phyloP scores from a whole-genome alignment of 2,329 filamentous ascomycete species.

The Diaporthe destruens region DNA sequence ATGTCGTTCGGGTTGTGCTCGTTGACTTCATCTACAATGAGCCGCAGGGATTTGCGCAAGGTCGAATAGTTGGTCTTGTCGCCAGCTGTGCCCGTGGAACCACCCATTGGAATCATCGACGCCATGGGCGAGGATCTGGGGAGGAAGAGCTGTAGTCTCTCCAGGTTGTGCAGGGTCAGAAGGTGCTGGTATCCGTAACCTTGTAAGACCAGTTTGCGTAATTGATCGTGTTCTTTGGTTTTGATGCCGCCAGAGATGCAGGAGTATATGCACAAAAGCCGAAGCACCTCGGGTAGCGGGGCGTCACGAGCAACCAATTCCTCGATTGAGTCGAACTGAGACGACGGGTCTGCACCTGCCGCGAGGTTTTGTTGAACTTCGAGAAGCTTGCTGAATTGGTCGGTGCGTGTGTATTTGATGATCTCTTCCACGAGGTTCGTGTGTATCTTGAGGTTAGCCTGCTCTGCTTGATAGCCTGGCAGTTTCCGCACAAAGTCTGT shows the following conservation, averaged over 20 bases:
- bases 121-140: constrained; percentile 81
- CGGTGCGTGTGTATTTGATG: constrained; percentile 90
- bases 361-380: constrained; percentile 97
- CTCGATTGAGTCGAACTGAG: constrained; percentile 90
- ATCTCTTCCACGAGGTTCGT: constrained; percentile 95
- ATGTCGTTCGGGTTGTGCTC: constrained; percentile 95
- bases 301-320: constrained; percentile 93
- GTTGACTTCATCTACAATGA: constrained; percentile 97
- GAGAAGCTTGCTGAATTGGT: constrained; percentile 87
- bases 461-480: constrained; percentile 91
- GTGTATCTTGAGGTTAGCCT: constrained; percentile 91
- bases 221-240: constrained; percentile 87
- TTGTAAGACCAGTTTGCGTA: constrained; percentile 88
- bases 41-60: constrained; percentile 84
- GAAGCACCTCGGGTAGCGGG: constrained; percentile 83
- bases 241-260: constrained; percentile 91
- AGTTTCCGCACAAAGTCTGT: constrained; percentile 96
- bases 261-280: constrained; percentile 91
- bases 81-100: constrained; percentile 67
- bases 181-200: constrained; percentile 97
- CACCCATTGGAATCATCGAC: constrained; percentile 83
- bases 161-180: constrained; percentile 86
- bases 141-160: constrained; percentile 89
- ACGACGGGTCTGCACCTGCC: constrained; percentile 87
- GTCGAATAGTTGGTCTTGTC: constrained; percentile 91